Evolutionary conservation across 2,329 filamentous ascomycete genomes (phyloP).

Genomic region (Colletotrichum sp.): DNA sequence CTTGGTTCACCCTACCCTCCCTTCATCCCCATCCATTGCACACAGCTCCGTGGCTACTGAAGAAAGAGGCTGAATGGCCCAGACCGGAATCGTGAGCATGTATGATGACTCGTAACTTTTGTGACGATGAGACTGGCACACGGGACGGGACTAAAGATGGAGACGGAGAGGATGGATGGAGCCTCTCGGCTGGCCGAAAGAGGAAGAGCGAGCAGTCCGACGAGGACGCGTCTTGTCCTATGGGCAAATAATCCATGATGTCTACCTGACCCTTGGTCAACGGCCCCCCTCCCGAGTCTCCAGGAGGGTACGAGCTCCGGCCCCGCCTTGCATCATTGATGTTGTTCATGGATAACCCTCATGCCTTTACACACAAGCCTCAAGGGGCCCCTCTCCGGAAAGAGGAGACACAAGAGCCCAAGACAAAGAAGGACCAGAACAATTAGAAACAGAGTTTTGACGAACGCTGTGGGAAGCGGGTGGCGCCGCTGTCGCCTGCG

Average conservation of each 20-base stretch:
- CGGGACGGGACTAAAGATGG: neutral
- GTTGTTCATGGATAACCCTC: neutral
- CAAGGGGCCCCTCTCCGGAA: neutral
- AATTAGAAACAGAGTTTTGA: neutral
- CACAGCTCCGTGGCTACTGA: neutral
- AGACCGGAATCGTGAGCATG: neutral
- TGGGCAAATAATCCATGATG: neutral
- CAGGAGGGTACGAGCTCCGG: neutral
- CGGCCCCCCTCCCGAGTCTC: neutral
- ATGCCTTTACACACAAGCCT: neutral
- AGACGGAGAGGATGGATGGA: neutral
- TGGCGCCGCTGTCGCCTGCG: slow-evolving; percentile 10
- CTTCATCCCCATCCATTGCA: neutral
- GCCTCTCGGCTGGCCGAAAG: neutral
- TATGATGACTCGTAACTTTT: neutral
- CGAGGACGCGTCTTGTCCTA: neutral
- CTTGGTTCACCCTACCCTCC: neutral
- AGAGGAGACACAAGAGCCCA: neutral
- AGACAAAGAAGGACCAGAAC: neutral
- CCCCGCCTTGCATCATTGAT: neutral
- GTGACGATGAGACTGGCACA: neutral
- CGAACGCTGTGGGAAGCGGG: neutral
- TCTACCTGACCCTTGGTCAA: neutral
- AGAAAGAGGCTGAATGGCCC: neutral
- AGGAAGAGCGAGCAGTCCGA: neutral